These are phyloP conservation scores for Piedraia hortae DNA, from an alignment of 2,329 filamentous ascomycete genomes.

Conservation along the genomic window DNA sequence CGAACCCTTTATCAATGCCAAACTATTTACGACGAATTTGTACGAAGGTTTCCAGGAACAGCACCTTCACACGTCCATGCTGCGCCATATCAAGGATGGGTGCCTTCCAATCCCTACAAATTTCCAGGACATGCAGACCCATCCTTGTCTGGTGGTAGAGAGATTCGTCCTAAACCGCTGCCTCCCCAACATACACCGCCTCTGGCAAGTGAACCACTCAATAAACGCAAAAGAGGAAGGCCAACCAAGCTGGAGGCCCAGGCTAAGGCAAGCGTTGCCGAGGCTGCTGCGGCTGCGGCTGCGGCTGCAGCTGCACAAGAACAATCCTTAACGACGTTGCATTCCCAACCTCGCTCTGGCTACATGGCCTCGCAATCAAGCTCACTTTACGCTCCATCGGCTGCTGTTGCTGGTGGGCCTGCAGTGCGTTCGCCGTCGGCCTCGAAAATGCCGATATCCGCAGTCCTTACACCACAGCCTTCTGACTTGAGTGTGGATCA, in stretches of 20 bases:
- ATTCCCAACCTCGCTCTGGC: background rate
- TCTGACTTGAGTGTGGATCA: constrained; percentile 8
- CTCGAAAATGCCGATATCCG: constrained; percentile 12
- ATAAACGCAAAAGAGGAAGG: constrained; percentile 21
- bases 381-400: constrained; percentile 8
- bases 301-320: constrained; percentile 4
- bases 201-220: constrained; percentile 7
- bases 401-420: constrained; percentile 1
- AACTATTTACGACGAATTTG: constrained; percentile 8
- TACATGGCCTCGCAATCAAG: background rate
- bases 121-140: constrained; percentile 9
- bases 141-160: constrained; percentile 12
- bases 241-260: constrained; percentile 22
- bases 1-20: constrained; percentile 12
- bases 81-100: constrained; percentile 8
- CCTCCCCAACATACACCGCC: constrained; percentile 3
- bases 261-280: constrained; percentile 14
- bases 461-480: constrained; percentile 10
- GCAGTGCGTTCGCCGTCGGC: constrained; percentile 4
- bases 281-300: constrained; percentile 2
- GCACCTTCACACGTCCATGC: constrained; percentile 4
- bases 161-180: constrained; percentile 19
- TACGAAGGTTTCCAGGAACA: constrained; percentile 3
- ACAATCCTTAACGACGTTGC: constrained; percentile 10
- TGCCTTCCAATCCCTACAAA: constrained; percentile 6